Base-by-base conservation (phyloP, 768 basidiomycete species). In the Lactarius indigo region DNA sequence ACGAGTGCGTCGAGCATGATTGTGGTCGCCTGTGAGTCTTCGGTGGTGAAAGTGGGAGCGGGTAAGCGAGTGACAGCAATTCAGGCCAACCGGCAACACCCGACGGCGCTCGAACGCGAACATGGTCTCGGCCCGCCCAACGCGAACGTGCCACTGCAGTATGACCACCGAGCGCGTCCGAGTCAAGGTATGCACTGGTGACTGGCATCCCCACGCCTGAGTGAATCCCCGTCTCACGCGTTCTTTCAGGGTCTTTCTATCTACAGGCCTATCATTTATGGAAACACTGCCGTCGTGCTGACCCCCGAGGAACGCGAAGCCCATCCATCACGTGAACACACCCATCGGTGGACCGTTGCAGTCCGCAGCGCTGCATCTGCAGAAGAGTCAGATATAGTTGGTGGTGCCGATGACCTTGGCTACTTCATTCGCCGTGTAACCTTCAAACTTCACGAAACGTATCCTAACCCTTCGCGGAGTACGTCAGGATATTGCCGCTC, bases 391-490 rank as follows among this genome's bases (percentile, higher is more conserved):
- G 89, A 92, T 57, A 81, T 85, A 56, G 92, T 96, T 26, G 96
- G 96, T 26, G 94, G 93, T 17, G 90, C 88, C 62, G 95, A 98
- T 75, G 94, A 98, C 73, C 75, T 96, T 41, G 84, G 86, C 71
- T 92, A 97, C 72, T 94, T 96, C 75, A 88, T 99, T 75, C 98
- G 96, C 75, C 87, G 94, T 64, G 96, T 98, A 59, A 91, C 94
- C 18, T 98, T 99, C 87, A 96, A 94, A 77, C 78, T 99, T 61
- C 96, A 99, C 78, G 97, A 99, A 71, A 98, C 96, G 1, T 98
- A 98, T 77, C 78, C 93, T 2, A 94, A 90, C 74, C 94, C 95
- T 3, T 88, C 87, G 42, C 81, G 97, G 80, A 91, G 96, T 97
- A 73, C 74, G 89, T 81, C 12, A 17, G 6, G 15, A n/a, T 23